Conservation (phyloP, 2,329 filamentous ascomycete species). For the Penicillium sp. region DNA sequence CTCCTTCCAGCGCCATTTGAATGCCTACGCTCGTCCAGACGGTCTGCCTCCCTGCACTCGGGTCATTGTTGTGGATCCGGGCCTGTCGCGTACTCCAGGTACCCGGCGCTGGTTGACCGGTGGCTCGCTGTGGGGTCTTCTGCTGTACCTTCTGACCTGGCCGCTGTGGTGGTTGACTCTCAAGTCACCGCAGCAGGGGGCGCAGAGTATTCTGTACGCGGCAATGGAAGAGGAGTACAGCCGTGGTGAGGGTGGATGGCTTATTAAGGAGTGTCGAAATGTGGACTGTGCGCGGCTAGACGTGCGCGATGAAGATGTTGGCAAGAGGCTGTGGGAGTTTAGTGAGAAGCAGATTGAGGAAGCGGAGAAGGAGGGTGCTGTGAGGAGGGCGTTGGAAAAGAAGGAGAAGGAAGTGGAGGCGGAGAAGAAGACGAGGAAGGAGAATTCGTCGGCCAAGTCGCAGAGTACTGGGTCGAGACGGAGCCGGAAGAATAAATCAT, state of each 20-base stretch:
- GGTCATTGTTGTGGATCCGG: slow-evolving; percentile 84
- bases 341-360: slow-evolving; percentile 80
- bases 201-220: slow-evolving; percentile 81
- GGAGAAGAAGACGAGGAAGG: slow-evolving; percentile 21
- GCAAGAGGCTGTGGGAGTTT: slow-evolving; percentile 84
- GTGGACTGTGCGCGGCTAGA: slow-evolving; percentile 69
- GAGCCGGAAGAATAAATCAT: slow-evolving; percentile 38
- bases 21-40: slow-evolving; percentile 79
- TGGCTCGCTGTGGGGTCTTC: slow-evolving; percentile 76
- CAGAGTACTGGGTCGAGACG: slow-evolving; percentile 40
- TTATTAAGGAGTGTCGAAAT: slow-evolving; percentile 86
- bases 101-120: slow-evolving; percentile 82
- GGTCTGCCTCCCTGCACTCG: slow-evolving; percentile 75
- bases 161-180: slow-evolving; percentile 81
- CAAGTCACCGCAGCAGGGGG: slow-evolving; percentile 78
- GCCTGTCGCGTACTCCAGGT: slow-evolving; percentile 78
- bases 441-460: slow-evolving; percentile 25
- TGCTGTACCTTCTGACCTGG: slow-evolving; percentile 74
- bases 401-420: slow-evolving; percentile 43
- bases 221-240: slow-evolving; percentile 75
- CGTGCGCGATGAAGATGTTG: slow-evolving; percentile 71
- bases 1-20: slow-evolving; percentile 88
- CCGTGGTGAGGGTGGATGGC: slow-evolving; percentile 62
- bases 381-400: slow-evolving; percentile 58
- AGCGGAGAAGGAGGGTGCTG: slow-evolving; percentile 74